Evolutionary conservation across 257 asterid species (phyloP).

Genomic region (Plantago elongata): DNA sequence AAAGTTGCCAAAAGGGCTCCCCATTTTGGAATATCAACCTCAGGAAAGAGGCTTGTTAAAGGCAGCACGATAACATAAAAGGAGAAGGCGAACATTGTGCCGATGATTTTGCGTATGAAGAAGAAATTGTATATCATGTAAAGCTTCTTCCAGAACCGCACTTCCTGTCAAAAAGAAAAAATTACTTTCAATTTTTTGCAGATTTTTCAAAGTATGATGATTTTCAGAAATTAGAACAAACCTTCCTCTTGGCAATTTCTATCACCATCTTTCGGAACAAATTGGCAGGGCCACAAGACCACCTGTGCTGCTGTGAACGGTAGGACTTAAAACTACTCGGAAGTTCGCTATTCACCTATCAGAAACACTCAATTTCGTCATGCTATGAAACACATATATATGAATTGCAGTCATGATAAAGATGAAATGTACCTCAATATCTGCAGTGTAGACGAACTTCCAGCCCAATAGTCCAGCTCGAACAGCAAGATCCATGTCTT

Average conservation of each 20-base stretch:
- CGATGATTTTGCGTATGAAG: conserved; percentile 85
- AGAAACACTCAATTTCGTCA: not conserved
- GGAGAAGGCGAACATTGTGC: conserved; percentile 74
- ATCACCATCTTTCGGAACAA: conserved; percentile 58
- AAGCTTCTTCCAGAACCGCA: conserved; percentile 66
- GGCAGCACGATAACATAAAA: conserved; percentile 62
- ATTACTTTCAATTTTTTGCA: not conserved
- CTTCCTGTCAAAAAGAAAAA: conserved; percentile 47
- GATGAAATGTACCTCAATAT: conserved; percentile 30
- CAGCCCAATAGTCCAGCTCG: conserved; percentile 62
- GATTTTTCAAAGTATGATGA: not conserved
- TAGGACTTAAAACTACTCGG: conserved; percentile 89
- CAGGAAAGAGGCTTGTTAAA: conserved; percentile 50
- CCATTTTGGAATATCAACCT: conserved; percentile 62
- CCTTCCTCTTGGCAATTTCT: too few species aligned
- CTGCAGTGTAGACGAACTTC: conserved; percentile 50
- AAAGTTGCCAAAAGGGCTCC: conserved; percentile 56
- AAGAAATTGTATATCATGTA: conserved; percentile 95
- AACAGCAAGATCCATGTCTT: conserved; percentile 63
- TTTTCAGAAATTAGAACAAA: too few species aligned
- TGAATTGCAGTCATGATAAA: not conserved
- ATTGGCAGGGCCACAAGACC: conserved; percentile 95
- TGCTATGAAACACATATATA: not conserved
- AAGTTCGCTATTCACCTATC: conserved; percentile 77
- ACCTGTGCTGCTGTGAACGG: conserved; percentile 81